These are phyloP conservation scores for Candida nonsorbophila DNA, from an alignment of 805 yeast species.

Conservation along the genomic window DNA sequence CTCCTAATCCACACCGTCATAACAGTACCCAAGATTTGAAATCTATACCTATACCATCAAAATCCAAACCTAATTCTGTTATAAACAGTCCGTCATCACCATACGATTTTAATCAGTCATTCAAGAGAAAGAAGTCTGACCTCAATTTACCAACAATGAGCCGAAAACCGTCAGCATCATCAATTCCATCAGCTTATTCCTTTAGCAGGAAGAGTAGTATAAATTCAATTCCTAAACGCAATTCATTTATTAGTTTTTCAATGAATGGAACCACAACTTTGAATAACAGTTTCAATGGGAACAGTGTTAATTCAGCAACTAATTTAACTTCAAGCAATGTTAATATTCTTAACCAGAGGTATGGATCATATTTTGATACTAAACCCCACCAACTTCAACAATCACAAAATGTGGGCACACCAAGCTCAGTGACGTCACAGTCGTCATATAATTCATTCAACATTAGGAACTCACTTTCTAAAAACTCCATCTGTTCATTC, in stretches of 20 bases:
- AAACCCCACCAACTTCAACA: too few relatives aligned
- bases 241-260: slow-evolving; percentile 6
- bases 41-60: slow-evolving; percentile 26
- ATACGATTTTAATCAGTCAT: slow-evolving; percentile 22
- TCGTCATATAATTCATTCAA: too few relatives aligned
- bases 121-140: slow-evolving; percentile 40
- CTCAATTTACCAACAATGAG: slow-evolving; percentile 16
- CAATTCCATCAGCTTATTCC: slow-evolving; percentile 7
- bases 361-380: slow-evolving; percentile 16
- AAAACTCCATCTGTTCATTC: too few relatives aligned
- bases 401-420: too few relatives aligned
- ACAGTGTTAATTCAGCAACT: too few relatives aligned
- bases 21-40: slow-evolving; percentile 10
- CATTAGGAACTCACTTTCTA: too few relatives aligned
- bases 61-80: slow-evolving; percentile 6
- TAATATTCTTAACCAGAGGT: slow-evolving; percentile 16
- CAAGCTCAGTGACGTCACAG: too few relatives aligned
- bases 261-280: slow-evolving; percentile 2
- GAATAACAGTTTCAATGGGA: slow-evolving; percentile 2
- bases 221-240: slow-evolving; percentile 9
- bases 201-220: slow-evolving; percentile 6
- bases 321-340: slow-evolving; percentile 19
- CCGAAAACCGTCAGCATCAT: slow-evolving; percentile 9
- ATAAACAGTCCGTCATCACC: slow-evolving; percentile 20
- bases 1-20: slow-evolving; percentile 11